A percentile compares a stretch with the other conserved stretches of the same genome.
These are phyloP conservation scores for Penicillium daleae DNA, from an alignment of 495 filamentous ascomycete species.

Conservation along the genomic window DNA sequence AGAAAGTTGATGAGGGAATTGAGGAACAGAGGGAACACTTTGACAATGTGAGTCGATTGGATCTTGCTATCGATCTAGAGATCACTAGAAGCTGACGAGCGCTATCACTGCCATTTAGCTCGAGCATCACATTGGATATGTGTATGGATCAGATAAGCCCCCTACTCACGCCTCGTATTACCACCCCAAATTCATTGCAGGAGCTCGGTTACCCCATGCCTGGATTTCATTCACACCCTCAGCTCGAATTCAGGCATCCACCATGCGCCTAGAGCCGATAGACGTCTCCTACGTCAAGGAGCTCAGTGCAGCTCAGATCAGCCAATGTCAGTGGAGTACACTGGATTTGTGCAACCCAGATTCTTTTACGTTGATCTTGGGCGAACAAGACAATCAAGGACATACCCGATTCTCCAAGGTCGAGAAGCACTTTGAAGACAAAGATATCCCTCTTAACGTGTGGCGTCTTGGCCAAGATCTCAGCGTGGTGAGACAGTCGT, in stretches of 20 bases:
- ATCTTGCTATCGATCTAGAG: neutral
- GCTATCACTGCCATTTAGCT: constrained; percentile 6
- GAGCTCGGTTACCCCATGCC: constrained; percentile 32
- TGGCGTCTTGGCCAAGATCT: constrained; percentile 14
- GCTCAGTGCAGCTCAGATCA: constrained; percentile 13
- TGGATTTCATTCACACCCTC: constrained; percentile 22
- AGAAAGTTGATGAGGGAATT: constrained; percentile 19
- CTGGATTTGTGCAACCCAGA: constrained; percentile 31
- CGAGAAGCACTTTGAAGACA: constrained; percentile 2
- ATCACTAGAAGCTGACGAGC: neutral
- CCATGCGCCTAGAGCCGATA: neutral
- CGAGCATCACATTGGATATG: constrained; percentile 37
- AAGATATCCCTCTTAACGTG: neutral
- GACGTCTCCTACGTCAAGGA: constrained; percentile 31
- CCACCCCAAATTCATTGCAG: constrained; percentile 21
- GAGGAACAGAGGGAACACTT: constrained; percentile 36
- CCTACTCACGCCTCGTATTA: constrained; percentile 32
- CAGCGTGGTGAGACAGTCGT: neutral
- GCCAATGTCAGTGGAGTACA: constrained; percentile 26
- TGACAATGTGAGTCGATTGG: constrained; percentile 24
- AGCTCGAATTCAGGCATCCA: neutral
- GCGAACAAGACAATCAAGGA: neutral
- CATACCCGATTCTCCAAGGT: neutral
- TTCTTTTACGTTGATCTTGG: constrained; percentile 24
- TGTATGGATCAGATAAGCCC: constrained; percentile 29